Percentiles rank a stretch among this genome's conserved stretches.
Evolutionary conservation across 768 basidiomycete species (phyloP).

Genomic region (Fibroporia radiculosa): DNA sequence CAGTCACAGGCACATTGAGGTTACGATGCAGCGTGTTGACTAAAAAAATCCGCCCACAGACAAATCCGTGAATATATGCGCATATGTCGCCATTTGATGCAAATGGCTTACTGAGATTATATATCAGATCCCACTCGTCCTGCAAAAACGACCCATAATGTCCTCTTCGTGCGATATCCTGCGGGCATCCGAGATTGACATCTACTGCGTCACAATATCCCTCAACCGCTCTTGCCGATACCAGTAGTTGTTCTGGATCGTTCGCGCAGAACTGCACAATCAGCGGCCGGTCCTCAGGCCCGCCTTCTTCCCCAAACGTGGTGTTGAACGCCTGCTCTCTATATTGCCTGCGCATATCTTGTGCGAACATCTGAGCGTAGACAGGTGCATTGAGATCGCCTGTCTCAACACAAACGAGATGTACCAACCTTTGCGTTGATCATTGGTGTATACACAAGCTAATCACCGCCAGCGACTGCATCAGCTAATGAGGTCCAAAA

Average conservation of each 20-base stretch:
- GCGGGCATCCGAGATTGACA: slow-evolving; percentile 90
- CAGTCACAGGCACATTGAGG: slow-evolving; percentile 87
- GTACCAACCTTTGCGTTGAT: slow-evolving; percentile 77
- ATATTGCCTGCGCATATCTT: slow-evolving; percentile 43
- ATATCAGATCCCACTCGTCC: slow-evolving; percentile 91
- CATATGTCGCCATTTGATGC: too few species aligned
- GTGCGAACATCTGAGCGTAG: slow-evolving; percentile 52
- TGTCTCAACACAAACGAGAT: not conserved
- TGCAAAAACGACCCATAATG: slow-evolving; percentile 87
- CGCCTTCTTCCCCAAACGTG: slow-evolving; percentile 75
- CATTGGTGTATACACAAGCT: slow-evolving; percentile 97
- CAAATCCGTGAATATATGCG: too few species aligned
- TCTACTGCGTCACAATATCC: slow-evolving; percentile 87
- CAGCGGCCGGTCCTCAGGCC: slow-evolving; percentile 69
- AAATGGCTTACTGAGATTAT: slow-evolving; percentile 67
- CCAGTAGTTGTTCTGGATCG: slow-evolving; percentile 69
- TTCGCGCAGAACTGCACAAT: slow-evolving; percentile 95
- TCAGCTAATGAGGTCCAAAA: slow-evolving; percentile 2
- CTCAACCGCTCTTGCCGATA: slow-evolving; percentile 71
- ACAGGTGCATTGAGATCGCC: not conserved
- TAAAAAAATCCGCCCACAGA: too few species aligned
- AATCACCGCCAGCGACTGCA: slow-evolving; percentile 5
- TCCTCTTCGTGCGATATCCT: slow-evolving; percentile 87
- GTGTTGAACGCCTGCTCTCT: slow-evolving; percentile 64
- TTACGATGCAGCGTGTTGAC: slow-evolving; percentile 83